Evolutionary conservation across 176 grass and related monocot genomes (phyloP), one percentile per base, ranked within the genome.

Genomic region (Panicum miliaceum): DNA sequence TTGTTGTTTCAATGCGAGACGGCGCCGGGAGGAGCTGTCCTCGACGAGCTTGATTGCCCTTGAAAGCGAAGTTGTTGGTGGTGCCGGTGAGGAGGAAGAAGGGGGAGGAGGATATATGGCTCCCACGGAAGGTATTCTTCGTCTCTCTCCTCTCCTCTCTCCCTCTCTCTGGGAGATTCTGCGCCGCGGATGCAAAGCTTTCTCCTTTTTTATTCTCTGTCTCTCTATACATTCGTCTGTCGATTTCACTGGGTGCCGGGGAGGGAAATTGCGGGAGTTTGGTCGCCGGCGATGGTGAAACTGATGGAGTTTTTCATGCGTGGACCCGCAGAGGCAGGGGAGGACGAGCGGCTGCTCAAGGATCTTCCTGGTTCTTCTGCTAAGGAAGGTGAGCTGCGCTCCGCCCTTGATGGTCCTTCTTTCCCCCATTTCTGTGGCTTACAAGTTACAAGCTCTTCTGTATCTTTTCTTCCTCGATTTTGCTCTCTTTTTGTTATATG

Each of bases 101-200:
- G 78, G 62, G 46, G 6, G 34, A 69, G 66, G 61, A 22, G 84
- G 80, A 65, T 82, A 88, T 74, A 94, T 94, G 92, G 87, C 84
- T 73, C 75, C 84, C 84, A 86, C 85, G 64, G 79, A 85, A 94
- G 92, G 92, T 94, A 94, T 88, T 71, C 42, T 83, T 73, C 78
- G 73, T 4, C 37, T 27, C 20, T 54, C n/a, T 35, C 19, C 57
- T 38, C 45, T 40, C 78, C 15, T 12, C 20, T 73, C 32, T 68
- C 64, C 27, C 36, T 25, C 72, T 79, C 50, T 2, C 32, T 4
- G 36, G 34, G 29, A 74, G 48, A 81, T 88, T 76, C 64, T 73
- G 63, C 63, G 18, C 35, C 42, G n/a, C 25, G 7, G 58, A 58
- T 75, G 26, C 41, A 72, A 80, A 77, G 59, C 63, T 79, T 67